Evolutionary conservation across 345 rosid genomes (phyloP).

Genomic region (Excoecaria cochinchinensis): DNA sequence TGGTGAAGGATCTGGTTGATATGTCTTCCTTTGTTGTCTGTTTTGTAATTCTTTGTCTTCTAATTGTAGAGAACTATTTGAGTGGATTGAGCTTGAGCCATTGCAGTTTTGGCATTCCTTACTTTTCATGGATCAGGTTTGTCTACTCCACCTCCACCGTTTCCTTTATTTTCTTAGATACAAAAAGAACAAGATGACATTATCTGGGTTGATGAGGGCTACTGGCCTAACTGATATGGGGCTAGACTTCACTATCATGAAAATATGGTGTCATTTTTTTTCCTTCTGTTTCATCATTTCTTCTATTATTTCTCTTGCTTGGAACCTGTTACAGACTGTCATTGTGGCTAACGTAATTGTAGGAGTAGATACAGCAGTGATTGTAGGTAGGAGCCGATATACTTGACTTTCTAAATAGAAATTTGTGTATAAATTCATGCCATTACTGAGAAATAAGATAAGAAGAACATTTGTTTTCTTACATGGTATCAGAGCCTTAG

Average conservation of each 20-base stretch:
- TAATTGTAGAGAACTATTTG: constrained; percentile 65
- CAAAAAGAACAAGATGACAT: neutral
- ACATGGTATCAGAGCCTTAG: too few relatives aligned
- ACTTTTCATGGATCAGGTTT: constrained; percentile 98
- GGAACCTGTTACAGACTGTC: too few relatives aligned
- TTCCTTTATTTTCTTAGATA: neutral
- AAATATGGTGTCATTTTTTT: neutral
- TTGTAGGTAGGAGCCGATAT: too few relatives aligned
- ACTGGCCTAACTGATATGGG: too few relatives aligned
- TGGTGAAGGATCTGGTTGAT: constrained; percentile 7
- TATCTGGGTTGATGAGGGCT: neutral
- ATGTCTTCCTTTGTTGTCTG: constrained; percentile 13
- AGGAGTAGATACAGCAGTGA: too few relatives aligned
- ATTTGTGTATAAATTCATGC: too few relatives aligned
- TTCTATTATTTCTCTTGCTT: neutral
- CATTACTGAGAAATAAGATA: too few relatives aligned
- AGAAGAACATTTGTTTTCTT: too few relatives aligned
- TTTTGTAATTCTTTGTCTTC: constrained; percentile 22
- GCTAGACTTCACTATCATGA: too few relatives aligned
- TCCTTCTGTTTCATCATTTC: neutral
- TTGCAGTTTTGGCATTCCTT: constrained; percentile 83
- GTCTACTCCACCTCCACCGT: constrained; percentile 7
- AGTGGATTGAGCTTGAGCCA: constrained; percentile 87
- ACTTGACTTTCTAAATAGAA: too few relatives aligned
- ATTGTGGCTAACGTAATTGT: too few relatives aligned